Conservation (phyloP, 1,284 basidiomycete species). For the Puccinia hordei region DNA sequence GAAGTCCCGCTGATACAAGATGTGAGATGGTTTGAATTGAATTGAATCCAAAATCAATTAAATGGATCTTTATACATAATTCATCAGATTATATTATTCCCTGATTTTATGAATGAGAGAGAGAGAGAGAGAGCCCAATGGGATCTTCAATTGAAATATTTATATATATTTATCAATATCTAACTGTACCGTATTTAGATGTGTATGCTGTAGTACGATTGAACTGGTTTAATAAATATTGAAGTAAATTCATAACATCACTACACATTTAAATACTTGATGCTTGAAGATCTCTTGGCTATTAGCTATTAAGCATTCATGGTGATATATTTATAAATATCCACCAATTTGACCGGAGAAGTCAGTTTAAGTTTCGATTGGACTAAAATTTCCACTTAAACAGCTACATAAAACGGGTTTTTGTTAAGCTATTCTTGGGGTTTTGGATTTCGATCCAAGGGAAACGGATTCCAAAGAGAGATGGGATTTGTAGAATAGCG, state of each 20-base stretch:
- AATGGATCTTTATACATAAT: no score
- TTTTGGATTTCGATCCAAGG: not conserved
- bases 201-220: slow-evolving; percentile 19
- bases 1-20: not conserved
- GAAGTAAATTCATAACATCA: no score
- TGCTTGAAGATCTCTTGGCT: slow-evolving; percentile 22
- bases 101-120: no score
- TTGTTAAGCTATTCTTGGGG: not conserved
- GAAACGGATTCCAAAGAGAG: no score
- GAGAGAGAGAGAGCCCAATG: no score
- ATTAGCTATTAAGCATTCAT: no score
- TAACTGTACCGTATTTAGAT: not conserved
- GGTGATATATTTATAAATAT: no score
- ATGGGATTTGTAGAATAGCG: no score
- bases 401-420: no score
- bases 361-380: not conserved
- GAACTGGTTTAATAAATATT: not conserved
- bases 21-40: not conserved
- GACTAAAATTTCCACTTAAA: slow-evolving; percentile 12
- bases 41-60: no score
- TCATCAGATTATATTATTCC: no score
- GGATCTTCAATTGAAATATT: not conserved
- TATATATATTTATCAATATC: no score
- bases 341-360: not conserved
- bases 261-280: not conserved